These are phyloP conservation scores for Linanthus parryae DNA, from an alignment of 148 eudicot genomes.

Conservation along the genomic window DNA sequence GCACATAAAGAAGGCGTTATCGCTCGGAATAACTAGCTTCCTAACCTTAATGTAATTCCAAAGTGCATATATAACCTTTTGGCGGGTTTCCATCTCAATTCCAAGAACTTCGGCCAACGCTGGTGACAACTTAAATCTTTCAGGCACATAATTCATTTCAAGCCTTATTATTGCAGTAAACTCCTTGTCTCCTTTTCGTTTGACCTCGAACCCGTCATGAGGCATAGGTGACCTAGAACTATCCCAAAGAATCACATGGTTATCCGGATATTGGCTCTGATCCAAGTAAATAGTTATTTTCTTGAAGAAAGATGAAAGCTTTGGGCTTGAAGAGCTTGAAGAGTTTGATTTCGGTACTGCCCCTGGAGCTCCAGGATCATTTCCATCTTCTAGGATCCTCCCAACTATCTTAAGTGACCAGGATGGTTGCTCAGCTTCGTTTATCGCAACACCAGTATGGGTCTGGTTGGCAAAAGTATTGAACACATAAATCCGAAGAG, in stretches of 20 bases:
- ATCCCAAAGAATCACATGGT: slow-evolving; percentile 80
- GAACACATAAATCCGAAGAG: slow-evolving; percentile 66
- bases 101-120: slow-evolving; percentile 72
- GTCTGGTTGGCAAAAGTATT: slow-evolving; percentile 75
- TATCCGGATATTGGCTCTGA: slow-evolving; percentile 75
- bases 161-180: slow-evolving; percentile 76
- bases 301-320: slow-evolving; percentile 84
- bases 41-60: slow-evolving; percentile 84
- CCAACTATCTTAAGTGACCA: slow-evolving; percentile 91
- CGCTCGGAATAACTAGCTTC: slow-evolving; percentile 72
- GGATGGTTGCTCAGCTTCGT: slow-evolving; percentile 51
- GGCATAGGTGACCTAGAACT: slow-evolving; percentile 60
- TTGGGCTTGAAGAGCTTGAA: slow-evolving; percentile 36
- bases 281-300: slow-evolving; percentile 81
- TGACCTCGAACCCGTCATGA: slow-evolving; percentile 90
- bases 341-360: slow-evolving; percentile 13
- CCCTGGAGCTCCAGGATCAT: slow-evolving; percentile 24
- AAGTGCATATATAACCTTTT: slow-evolving; percentile 66
- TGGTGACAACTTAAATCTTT: slow-evolving; percentile 68
- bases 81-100: slow-evolving; percentile 79
- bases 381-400: slow-evolving; percentile 60
- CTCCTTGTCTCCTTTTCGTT: slow-evolving; percentile 91
- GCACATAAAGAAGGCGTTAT: slow-evolving; percentile 65
- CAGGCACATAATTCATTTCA: slow-evolving; percentile 80
- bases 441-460: slow-evolving; percentile 19